Base-by-base conservation (phyloP, 2,329 filamentous ascomycete genomes). In the Taxawa tesnikishii region DNA sequence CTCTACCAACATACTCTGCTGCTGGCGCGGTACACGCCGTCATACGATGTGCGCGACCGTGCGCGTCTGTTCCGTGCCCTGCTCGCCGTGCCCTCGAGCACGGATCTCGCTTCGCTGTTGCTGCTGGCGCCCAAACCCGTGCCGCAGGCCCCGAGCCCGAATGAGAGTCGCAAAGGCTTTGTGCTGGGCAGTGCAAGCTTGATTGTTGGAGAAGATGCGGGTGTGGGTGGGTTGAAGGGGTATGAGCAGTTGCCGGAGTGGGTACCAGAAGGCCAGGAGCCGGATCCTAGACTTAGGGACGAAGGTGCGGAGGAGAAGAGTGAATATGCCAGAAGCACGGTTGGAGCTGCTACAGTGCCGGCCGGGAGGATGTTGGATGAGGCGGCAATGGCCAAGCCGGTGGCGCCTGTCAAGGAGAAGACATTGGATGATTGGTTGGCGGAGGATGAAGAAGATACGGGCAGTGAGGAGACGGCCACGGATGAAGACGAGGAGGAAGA, bases 111-210 rank as follows among this genome's bases (percentile, higher is more conserved):
- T 3, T 85, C 81, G 1, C 67, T 98, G 10, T 80, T 96, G 53
- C 75, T 98, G 1, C 70, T 96, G 2, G 90, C 90, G 0, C 87
- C 90, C 0, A 98, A 98, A 53, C 88, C 90, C 0, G 84, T 90
- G 0, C 90, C 90, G 0, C 83, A 93, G 38, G 80, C 82, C 0
- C 85, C 85, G 0, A 93, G 83, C 37, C 90, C 90, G 1, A 93
- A 83, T 0, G 87, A 94, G 51, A 76, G 73, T 3, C 73, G 87
- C 19, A 83, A 78, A 41, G 78, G 75, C 1, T 79, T 88, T 36
- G 66, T 79, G 1, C 67, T 98, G 1, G 90, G 90, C 8, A 90
- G 83, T 3, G 75, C 88, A 2, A 88, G 84, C 11, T 69, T 96
- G 1, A 80, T 94, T 0, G 64, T 96, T 8, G 85, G 83, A 2